Evolutionary conservation across 2,329 filamentous ascomycete species (phyloP).

Genomic region (Aspergillus fumigatiaffinis): DNA sequence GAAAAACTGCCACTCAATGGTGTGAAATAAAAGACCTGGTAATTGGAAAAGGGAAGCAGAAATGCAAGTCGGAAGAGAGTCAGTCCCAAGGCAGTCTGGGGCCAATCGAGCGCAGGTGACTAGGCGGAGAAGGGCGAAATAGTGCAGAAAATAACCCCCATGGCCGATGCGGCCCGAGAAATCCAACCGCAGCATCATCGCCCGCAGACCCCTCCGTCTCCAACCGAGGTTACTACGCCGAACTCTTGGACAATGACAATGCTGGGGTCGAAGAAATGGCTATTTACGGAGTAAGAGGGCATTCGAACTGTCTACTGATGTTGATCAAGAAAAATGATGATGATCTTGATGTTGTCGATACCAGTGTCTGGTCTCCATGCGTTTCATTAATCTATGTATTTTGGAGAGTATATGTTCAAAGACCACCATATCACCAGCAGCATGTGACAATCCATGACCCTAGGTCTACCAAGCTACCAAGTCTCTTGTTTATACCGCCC

Average conservation of each 20-base stretch:
- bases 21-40: neutral
- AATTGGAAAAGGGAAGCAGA: neutral
- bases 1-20: constrained; percentile 2
- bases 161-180: constrained; percentile 32
- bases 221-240: constrained; percentile 30
- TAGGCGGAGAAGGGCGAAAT: constrained; percentile 21
- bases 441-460: neutral
- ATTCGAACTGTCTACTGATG: neutral
- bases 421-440: neutral
- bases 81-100: constrained; percentile 5
- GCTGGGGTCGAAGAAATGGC: neutral
- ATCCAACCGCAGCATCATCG: constrained; percentile 13
- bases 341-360: neutral
- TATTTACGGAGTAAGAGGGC: neutral
- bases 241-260: neutral
- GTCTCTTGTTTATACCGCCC: constrained; percentile 67
- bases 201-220: constrained; percentile 12
- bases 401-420: neutral
- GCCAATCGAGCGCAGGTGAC: constrained; percentile 21
- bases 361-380: constrained; percentile 3
- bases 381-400: neutral
- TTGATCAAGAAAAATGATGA: neutral
- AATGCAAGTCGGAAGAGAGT: constrained; percentile 11
- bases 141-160: neutral
- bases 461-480: constrained; percentile 46